phyloP scores from a whole-genome alignment of 805 yeast species.

The Ogataea thermomethanolica region DNA sequence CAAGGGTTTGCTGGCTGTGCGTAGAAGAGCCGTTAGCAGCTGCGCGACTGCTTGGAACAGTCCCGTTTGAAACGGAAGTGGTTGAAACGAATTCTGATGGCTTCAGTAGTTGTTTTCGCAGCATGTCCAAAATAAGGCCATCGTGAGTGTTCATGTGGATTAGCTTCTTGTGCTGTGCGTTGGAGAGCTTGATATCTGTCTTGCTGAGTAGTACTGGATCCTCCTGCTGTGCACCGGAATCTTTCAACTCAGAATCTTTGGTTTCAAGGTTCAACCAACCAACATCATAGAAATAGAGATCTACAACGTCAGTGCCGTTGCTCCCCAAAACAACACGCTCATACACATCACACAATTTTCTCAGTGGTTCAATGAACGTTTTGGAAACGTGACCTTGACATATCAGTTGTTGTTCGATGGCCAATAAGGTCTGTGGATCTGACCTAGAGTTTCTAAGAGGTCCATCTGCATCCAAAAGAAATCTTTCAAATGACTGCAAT shows the following conservation, averaged over 20 bases:
- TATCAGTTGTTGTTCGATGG: constrained; percentile 57
- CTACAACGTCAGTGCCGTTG: constrained; percentile 47
- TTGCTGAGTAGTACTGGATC: constrained; percentile 5
- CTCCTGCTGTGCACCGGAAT: not conserved
- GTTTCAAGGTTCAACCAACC: constrained; percentile 53
- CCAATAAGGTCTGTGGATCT: constrained; percentile 40
- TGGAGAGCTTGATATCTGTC: constrained; percentile 25
- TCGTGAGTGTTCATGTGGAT: constrained; percentile 22
- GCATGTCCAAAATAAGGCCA: constrained; percentile 32
- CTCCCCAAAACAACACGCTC: constrained; percentile 35
- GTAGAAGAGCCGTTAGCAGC: constrained; percentile 4
- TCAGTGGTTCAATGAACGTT: constrained; percentile 34
- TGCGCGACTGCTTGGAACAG: constrained; percentile 7
- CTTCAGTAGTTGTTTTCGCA: constrained; percentile 31
- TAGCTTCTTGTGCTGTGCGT: constrained; percentile 16
- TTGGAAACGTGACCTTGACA: constrained; percentile 58
- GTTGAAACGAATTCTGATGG: constrained; percentile 24
- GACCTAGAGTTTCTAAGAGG: constrained; percentile 35
- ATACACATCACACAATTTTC: constrained; percentile 47
- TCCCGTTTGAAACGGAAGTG: not conserved
- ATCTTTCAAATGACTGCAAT: constrained; percentile 55
- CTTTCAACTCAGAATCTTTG: constrained; percentile 14
- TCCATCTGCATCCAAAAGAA: constrained; percentile 55
- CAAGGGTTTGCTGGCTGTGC: constrained; percentile 12
- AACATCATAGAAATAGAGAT: constrained; percentile 60